A percentile compares a stretch with the other conserved stretches of the same genome.
phyloP scores from a whole-genome alignment of 306 rosid genomes.

The Medicago ruthenica region DNA sequence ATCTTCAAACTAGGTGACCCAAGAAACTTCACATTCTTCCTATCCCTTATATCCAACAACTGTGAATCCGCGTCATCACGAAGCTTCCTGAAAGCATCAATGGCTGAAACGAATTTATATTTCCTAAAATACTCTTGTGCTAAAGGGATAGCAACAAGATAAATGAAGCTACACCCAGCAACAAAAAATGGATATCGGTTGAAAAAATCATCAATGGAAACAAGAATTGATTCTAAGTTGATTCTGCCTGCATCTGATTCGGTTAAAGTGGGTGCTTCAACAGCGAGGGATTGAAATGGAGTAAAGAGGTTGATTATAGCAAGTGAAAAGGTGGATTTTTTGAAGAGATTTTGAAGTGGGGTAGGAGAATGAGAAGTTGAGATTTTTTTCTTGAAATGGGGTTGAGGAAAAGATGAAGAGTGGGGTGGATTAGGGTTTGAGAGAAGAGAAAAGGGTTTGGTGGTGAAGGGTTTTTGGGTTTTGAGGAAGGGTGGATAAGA shows the following conservation, averaged over 20 bases:
- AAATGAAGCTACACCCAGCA: conserved; percentile 77
- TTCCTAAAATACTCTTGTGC: conserved; percentile 63
- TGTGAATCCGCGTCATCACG: conserved; percentile 65
- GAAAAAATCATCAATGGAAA: conserved; percentile 72
- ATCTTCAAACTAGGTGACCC: conserved; percentile 78
- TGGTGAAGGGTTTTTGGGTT: conserved; percentile 48
- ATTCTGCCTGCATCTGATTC: conserved; percentile 64
- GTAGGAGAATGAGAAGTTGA: conserved; percentile 25
- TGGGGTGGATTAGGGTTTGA: conserved; percentile 36
- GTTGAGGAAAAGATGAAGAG: conserved; percentile 30
- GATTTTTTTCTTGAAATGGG: conserved; percentile 36
- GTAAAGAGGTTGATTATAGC: conserved; percentile 51
- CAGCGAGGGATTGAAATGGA: conserved; percentile 62
- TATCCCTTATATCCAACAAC: conserved; percentile 82
- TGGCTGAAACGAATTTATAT: conserved; percentile 73
- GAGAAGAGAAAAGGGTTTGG: conserved; percentile 48
- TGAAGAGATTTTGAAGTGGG: conserved; percentile 29
- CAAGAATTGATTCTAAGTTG: conserved; percentile 64
- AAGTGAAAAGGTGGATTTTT: conserved; percentile 43
- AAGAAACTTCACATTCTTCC: conserved; percentile 59
- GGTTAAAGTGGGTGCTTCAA: conserved; percentile 52
- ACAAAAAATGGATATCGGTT: conserved; percentile 83
- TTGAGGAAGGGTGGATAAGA: conserved; percentile 59
- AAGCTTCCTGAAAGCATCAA: conserved; percentile 77
- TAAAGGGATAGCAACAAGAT: conserved; percentile 79